These are phyloP conservation scores for Botryosphaeria dothidea DNA, from an alignment of 2,329 filamentous ascomycete species.

Conservation along the genomic window DNA sequence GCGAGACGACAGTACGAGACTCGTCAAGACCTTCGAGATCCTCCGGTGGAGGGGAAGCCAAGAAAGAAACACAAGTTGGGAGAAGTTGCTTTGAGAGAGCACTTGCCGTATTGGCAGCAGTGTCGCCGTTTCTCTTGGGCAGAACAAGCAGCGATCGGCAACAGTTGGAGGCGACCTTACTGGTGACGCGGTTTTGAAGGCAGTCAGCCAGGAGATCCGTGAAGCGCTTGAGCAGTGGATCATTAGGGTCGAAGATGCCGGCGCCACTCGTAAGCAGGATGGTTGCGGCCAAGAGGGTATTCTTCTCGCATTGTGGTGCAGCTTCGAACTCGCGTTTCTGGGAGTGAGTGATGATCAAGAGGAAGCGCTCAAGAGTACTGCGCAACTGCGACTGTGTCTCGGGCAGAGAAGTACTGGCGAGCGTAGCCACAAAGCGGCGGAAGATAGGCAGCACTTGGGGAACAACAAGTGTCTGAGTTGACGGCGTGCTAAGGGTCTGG, in stretches of 20 bases:
- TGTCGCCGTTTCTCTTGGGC: slow-evolving; percentile 44
- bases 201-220: slow-evolving; percentile 83
- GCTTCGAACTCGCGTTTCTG: slow-evolving; percentile 76
- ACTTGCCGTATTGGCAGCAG: slow-evolving; percentile 28
- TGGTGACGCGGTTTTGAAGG: slow-evolving; percentile 76
- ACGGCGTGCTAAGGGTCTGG: slow-evolving; percentile 83
- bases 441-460: slow-evolving; percentile 89
- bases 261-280: slow-evolving; percentile 82
- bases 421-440: slow-evolving; percentile 82
- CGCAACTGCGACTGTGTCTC: slow-evolving; percentile 71
- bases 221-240: slow-evolving; percentile 73
- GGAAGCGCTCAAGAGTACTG: slow-evolving; percentile 78
- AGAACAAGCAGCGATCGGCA: slow-evolving; percentile 79
- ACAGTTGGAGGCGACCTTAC: slow-evolving; percentile 88
- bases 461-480: slow-evolving; percentile 85
- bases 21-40: slow-evolving; percentile 78
- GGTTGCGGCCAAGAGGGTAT: slow-evolving; percentile 82
- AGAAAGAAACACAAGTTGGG: slow-evolving; percentile 74
- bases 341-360: slow-evolving; percentile 74
- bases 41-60: slow-evolving; percentile 52
- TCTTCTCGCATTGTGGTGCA: slow-evolving; percentile 87
- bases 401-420: slow-evolving; percentile 50
- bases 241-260: slow-evolving; percentile 71
- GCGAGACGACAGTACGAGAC: slow-evolving; percentile 68
- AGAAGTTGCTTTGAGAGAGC: slow-evolving; percentile 75